These are phyloP conservation scores for Alternaria arbusti DNA, from an alignment of 2,329 filamentous ascomycete species.

Conservation along the genomic window DNA sequence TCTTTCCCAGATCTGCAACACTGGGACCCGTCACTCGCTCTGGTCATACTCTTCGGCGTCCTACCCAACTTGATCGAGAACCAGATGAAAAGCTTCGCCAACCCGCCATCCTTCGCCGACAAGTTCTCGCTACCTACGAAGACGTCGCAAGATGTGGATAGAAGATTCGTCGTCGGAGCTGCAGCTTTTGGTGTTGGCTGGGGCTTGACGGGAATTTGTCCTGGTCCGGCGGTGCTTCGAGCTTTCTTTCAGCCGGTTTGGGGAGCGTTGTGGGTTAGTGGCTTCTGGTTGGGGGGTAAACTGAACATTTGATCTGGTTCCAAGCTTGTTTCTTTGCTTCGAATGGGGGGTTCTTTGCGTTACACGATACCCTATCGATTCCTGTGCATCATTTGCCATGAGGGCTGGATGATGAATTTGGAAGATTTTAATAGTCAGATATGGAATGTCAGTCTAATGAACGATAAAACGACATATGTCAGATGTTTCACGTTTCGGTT, in stretches of 20 bases:
- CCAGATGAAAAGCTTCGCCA: slow-evolving; percentile 26
- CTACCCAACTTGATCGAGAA: slow-evolving; percentile 52
- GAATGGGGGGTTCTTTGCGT: not conserved
- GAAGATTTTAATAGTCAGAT: not conserved
- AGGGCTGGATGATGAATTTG: not conserved
- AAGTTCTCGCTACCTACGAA: slow-evolving; percentile 54
- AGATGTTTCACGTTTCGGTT: not conserved
- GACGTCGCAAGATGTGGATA: slow-evolving; percentile 56
- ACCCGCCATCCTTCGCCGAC: slow-evolving; percentile 51
- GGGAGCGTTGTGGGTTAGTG: slow-evolving; percentile 56
- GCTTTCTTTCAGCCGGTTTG: slow-evolving; percentile 55
- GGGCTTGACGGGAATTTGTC: slow-evolving; percentile 60
- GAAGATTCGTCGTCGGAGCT: slow-evolving; percentile 56
- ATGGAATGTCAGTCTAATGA: not conserved
- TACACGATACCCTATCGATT: not conserved
- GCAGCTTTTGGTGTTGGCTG: slow-evolving; percentile 59
- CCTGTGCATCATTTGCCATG: not conserved
- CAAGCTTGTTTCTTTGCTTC: not conserved
- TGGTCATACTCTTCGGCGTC: slow-evolving; percentile 59
- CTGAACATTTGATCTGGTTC: not conserved
- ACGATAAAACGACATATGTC: not conserved
- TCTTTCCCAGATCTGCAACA: slow-evolving; percentile 49
- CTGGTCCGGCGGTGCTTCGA: slow-evolving; percentile 58
- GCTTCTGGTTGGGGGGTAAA: slow-evolving; percentile 53
- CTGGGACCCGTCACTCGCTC: slow-evolving; percentile 59